Evolutionary conservation across 208 protist genomes (phyloP), one percentile per base, ranked within the genome.

Genomic region (Wallacemonas sp.): DNA sequence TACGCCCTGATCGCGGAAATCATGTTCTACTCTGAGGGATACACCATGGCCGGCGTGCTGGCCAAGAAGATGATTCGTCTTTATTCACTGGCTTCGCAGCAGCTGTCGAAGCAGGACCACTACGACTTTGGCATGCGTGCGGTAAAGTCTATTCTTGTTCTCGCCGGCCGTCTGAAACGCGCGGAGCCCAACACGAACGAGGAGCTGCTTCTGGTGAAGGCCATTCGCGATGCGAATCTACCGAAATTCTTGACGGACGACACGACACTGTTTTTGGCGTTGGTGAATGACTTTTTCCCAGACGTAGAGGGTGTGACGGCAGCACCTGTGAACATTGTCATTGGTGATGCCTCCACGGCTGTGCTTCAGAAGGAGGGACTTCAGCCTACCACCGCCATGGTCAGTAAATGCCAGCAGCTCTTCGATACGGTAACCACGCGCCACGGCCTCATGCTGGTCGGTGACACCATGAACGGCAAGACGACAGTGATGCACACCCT

Each of bases 1-100:
- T 97, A 97, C 68, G 89, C 85, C 38, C 82, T 98, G 50, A 99
- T 99, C 76, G 91, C 91, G 22, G 93, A 98, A 73, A 98, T 98
- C 62, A 98, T 98, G 94, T 97, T 99, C 54, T 97, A 98, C 73
- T 93, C 96, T 1, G 96, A 99, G 82, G 97, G 97, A 32, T 99
- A 98, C 89, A 78, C 77, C 27, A 87, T 97, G 62, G 95, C 97
- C 6, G 79, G 92, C 46, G 68, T 71, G 46, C 82, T 97, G 32
- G 94, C 90, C 1, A 78, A 91, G 46, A 98, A 98, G 81, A 97
- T 98, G 84, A 89, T 97, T 61, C 93, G 95, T 12, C 81, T 99
- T 27, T 99, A 98, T 73, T 87, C 83, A 41, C 83, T 99, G 15
- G 87, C 79, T 52, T 90, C 83, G 30, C 93, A 98, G 76, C 92